phyloP scores from a whole-genome alignment of 306 rosid species.

The Castanea crenata region DNA sequence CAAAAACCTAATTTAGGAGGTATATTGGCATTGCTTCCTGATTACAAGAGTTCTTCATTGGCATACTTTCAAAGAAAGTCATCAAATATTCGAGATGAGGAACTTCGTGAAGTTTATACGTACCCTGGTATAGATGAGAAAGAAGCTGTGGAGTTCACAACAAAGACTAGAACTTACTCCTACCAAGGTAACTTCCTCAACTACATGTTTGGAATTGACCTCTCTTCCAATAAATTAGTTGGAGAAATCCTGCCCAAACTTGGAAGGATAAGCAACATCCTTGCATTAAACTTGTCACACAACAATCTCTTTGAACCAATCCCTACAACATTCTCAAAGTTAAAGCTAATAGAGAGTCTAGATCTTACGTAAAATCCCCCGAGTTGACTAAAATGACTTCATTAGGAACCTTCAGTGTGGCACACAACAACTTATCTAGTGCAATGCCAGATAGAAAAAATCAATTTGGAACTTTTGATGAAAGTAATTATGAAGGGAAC shows the following conservation, averaged over 20 bases:
- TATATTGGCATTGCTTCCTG: no score
- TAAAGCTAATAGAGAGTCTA: not conserved
- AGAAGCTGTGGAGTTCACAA: no score
- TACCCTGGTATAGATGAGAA: no score
- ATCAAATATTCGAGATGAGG: no score
- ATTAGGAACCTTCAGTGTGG: not conserved
- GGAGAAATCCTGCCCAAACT: not conserved
- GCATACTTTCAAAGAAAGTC: no score
- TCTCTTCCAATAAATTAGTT: no score
- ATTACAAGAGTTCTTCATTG: no score
- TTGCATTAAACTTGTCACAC: not conserved
- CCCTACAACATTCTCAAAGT: not conserved
- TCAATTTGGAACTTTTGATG: not conserved
- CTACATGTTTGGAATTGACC: no score
- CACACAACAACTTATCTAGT: conserved; percentile 8
- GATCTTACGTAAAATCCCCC: not conserved
- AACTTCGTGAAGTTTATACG: no score
- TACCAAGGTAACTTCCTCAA: not conserved
- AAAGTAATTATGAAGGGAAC: not conserved
- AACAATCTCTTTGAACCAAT: not conserved
- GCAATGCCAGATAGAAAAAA: not conserved
- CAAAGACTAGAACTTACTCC: no score
- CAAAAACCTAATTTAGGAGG: no score
- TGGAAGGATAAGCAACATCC: not conserved
- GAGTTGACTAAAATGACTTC: not conserved